Evolutionary conservation across 345 rosid genomes (phyloP).

Genomic region (Hypericum perforatum): DNA sequence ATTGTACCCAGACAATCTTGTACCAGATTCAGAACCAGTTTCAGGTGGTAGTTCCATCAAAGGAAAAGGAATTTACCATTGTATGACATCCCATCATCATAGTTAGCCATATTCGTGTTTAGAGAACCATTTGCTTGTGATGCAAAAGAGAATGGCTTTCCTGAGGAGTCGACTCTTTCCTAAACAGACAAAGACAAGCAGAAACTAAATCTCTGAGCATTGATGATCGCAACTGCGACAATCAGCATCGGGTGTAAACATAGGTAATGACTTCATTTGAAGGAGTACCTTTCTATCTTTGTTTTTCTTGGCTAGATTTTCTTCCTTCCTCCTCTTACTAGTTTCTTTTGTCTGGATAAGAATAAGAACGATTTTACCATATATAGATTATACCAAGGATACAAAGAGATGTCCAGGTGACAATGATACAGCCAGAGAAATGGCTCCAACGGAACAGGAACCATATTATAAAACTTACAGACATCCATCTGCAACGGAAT

Average conservation of each 20-base stretch:
- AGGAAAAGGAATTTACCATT: slow-evolving; percentile 24
- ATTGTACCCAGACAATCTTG: neutral
- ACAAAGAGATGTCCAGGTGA: no score
- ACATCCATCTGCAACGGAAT: slow-evolving; percentile 63
- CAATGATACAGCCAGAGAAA: no score
- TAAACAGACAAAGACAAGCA: no score
- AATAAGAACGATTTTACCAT: no score
- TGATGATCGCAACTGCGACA: no score
- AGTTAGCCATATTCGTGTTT: slow-evolving; percentile 24
- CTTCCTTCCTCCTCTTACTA: slow-evolving; percentile 67
- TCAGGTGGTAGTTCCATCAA: neutral
- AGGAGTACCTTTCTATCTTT: slow-evolving; percentile 54
- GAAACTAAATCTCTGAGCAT: no score
- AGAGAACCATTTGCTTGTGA: slow-evolving; percentile 20
- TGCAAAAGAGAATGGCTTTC: no score
- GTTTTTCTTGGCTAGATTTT: slow-evolving; percentile 35
- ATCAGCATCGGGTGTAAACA: neutral
- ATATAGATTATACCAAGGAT: no score
- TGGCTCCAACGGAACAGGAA: no score
- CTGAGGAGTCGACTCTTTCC: no score
- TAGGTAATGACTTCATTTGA: neutral
- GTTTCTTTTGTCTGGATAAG: slow-evolving; percentile 49
- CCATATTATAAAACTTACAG: slow-evolving; percentile 22
- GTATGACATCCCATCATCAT: slow-evolving; percentile 36
- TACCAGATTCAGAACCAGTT: neutral